Evolutionary conservation across 805 yeast species (phyloP), one percentile per base, ranked within the genome.

Genomic region (Lachancea meyersii): DNA sequence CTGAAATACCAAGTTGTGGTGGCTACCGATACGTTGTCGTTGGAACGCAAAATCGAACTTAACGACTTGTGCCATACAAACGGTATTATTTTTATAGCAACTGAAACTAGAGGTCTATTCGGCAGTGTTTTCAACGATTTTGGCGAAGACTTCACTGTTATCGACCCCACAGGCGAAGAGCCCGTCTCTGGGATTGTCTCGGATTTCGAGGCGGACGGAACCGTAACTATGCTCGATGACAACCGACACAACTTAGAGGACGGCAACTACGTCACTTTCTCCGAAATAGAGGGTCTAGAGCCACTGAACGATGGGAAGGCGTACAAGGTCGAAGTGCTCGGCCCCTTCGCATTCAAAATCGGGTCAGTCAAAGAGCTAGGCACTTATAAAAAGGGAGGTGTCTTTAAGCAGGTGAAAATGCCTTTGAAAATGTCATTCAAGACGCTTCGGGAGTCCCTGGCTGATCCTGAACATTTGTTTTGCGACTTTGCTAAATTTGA

Each of bases 401-500:
- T 86, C 38, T 93, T 86, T 70, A 84, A 88, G 19, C 95, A 93
- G 68, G 96, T 91, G 37, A 89, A 89, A 68, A 79, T 84, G 56
- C 97, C 98, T 22, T 64, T 63, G 38, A 71, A 69, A 21, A 51
- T 82, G 18, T 61, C 73, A 5, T 93, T 85, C 64, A 74, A 83
- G 60, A 66, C 83, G 7, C 71, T 91, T 47, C 55, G 65, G 35
- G 70, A 75, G 32, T 95, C 86, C 58, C 66, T 93, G 49, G 60
- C 65, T n/a, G 64, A 70, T 11, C 99, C 99, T 4, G 96, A 86
- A 57, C 83, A 69, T 55, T 60, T 85, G 31, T 72, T 75, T 48
- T 80, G 97, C 13, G 99, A 93, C 63, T 93, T 79, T 63, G 96
- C 97, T 46, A 93, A 93, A 65, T 83, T 91, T 53, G 96, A 87